phyloP scores from a whole-genome alignment of 164 flowering plant species.

The Kalanchoe fedtschenkoi region DNA sequence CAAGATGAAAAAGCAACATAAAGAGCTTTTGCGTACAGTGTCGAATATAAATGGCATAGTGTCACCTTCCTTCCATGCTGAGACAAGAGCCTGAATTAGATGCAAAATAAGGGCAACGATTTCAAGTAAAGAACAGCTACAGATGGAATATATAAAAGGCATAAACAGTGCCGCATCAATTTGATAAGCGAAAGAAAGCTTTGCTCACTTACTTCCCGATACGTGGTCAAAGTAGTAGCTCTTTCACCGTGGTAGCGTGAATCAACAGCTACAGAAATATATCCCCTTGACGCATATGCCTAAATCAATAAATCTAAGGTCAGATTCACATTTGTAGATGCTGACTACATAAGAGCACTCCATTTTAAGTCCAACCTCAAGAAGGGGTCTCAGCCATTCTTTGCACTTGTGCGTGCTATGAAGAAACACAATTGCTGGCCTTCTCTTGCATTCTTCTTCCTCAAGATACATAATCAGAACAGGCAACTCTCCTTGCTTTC shows the following conservation, averaged over 20 bases:
- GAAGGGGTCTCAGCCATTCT: slow-evolving; percentile 92
- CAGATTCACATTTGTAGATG: background rate
- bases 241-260: slow-evolving; percentile 99
- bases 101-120: background rate
- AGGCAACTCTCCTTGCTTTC: slow-evolving; percentile 89
- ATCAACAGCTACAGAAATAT: slow-evolving; percentile 79
- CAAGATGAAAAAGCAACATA: background rate
- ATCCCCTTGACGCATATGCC: slow-evolving; percentile 96
- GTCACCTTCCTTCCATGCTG: slow-evolving; percentile 78
- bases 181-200: background rate
- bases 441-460: slow-evolving; percentile 27
- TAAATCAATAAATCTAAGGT: slow-evolving; percentile 19
- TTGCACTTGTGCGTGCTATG: slow-evolving; percentile 84
- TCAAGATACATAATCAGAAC: slow-evolving; percentile 67
- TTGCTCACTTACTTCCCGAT: slow-evolving; percentile 45
- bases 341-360: background rate
- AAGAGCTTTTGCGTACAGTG: slow-evolving; percentile 37
- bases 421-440: slow-evolving; percentile 80
- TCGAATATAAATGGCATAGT: slow-evolving; percentile 97
- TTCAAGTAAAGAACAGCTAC: background rate
- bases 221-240: slow-evolving; percentile 54
- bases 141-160: background rate
- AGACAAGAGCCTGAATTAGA: slow-evolving; percentile 67
- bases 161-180: background rate
- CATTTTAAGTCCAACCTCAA: slow-evolving; percentile 42